Evolutionary conservation across 2,329 filamentous ascomycete species (phyloP), one percentile per base, ranked within the genome.

Genomic region (Colletotrichum sansevieriae): DNA sequence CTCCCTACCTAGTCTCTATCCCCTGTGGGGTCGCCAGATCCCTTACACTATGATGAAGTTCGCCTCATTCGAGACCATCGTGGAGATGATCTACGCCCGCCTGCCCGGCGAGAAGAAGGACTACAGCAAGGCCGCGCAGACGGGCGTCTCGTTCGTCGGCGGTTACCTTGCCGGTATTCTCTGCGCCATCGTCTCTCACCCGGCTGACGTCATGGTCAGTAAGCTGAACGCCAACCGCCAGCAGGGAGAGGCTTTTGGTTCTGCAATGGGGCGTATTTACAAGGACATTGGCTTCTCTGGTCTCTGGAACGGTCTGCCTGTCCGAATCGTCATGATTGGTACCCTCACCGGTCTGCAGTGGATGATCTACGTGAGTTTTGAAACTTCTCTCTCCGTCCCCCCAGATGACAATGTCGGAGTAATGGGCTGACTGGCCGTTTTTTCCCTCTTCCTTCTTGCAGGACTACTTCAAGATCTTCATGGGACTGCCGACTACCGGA

Each of bases 21-120:
- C 94, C 39, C 88, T 97, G 29, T 97, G 94, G 95, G 94, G 91
- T 55, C 89, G 94, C 25, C 94, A 97, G 82, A 97, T 97, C 75
- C 94, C 95, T 12, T 94, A 94, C 80, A 95, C 91, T 7, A 93
- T 94, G 91, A 94, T 93, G 89, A 96, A 97, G 85, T 97, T 97
- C 78, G 93, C 93, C 39, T 95, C 93, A 2, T 97, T 97, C 74
- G 94, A 97, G 82, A 94, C 91, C 20, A 94, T 95, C 68, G 94
- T 97, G 65, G 91, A 93, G 77, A 89, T 89, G 85, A 97, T 97
- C 75, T 97, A 97, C 79, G 83, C 84, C 55, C 84, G 88, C 41
- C 86, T 97, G 7, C 93, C 93, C 0, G 92, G 92, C 20, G 80
- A 84, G 54, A 97, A 97, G 84, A 86, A 84, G 71, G 92, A 95